Evolutionary conservation across 805 yeast genomes (phyloP).

Genomic region (Debaryomyces tyrocola): DNA sequence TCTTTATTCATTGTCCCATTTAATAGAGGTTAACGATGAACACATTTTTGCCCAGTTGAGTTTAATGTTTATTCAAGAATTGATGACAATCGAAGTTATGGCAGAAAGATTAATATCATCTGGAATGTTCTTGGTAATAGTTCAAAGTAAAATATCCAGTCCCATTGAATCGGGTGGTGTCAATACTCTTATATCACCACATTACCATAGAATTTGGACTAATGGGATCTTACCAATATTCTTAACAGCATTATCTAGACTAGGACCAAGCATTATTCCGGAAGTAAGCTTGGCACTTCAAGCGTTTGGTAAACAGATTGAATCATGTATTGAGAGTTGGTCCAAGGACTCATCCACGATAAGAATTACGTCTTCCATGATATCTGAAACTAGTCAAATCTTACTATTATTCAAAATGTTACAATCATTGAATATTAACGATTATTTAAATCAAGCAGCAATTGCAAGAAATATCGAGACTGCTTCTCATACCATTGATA

Average conservation of each 20-base stretch:
- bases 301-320: constrained; percentile 66
- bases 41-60: constrained; percentile 72
- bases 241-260: constrained; percentile 55
- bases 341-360: constrained; percentile 50
- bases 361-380: constrained; percentile 34
- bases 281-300: constrained; percentile 64
- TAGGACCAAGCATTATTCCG: constrained; percentile 63
- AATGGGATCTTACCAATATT: constrained; percentile 75
- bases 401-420: constrained; percentile 62
- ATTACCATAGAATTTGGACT: constrained; percentile 80
- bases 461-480: constrained; percentile 3
- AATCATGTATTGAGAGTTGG: constrained; percentile 68
- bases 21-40: constrained; percentile 58
- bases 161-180: constrained; percentile 67
- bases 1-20: constrained; percentile 67
- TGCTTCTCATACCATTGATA: constrained; percentile 17
- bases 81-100: constrained; percentile 58
- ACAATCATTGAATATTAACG: constrained; percentile 51
- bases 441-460: constrained; percentile 29
- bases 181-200: constrained; percentile 49
- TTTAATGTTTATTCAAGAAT: constrained; percentile 65
- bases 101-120: constrained; percentile 64
- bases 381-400: constrained; percentile 54
- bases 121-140: constrained; percentile 64
- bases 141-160: constrained; percentile 72